Evolutionary conservation across 2,329 filamentous ascomycete species (phyloP), one percentile per base, ranked within the genome.

Genomic region (Hysterium pulicare): DNA sequence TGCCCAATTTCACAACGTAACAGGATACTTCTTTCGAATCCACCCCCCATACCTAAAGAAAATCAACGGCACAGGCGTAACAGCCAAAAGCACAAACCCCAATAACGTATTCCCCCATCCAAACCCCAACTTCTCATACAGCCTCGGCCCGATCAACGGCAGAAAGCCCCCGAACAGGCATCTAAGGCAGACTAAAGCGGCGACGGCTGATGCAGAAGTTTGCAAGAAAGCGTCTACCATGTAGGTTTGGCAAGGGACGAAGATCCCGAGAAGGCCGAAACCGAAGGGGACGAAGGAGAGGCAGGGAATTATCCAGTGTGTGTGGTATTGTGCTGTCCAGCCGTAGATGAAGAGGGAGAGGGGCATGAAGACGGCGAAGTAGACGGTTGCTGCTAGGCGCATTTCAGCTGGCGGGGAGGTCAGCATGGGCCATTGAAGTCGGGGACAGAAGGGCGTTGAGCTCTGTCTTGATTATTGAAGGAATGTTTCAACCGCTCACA

Each of bases 191-290:
- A 50, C 46, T 10, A 46, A 16, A 3, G 48, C 48, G 10, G 45
- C 45, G 3, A 84, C 73, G 0, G 79, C 49, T 79, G 5, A 79
- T 78, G 2, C 83, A 79, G 2, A 83, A 70, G 0, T 79, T 79
- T 3, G 21, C 15, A 47, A 44, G 54, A 75, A 82, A 2, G 74
- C 71, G 40, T 85, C 81, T 34, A 84, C 75, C 4, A 84, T 70
- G 49, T 86, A 86, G 8, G 77, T 77, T 39, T 76, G 72, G 1
- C 75, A 59, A 0, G 49, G 44, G 10, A 53, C 44, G 38, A 54
- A 51, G 24, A 52, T 42, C 16, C 48, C 47, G 8, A 54, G 45
- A 11, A 57, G 41, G 9, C 51, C 53, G 40, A 55, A 47, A 13
- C 42, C 43, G 13, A 41, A 30, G 23, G 41, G 24, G 7, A 22